Conservation (phyloP, 108 stramenopile species). For the Skeletonema tropicum region DNA sequence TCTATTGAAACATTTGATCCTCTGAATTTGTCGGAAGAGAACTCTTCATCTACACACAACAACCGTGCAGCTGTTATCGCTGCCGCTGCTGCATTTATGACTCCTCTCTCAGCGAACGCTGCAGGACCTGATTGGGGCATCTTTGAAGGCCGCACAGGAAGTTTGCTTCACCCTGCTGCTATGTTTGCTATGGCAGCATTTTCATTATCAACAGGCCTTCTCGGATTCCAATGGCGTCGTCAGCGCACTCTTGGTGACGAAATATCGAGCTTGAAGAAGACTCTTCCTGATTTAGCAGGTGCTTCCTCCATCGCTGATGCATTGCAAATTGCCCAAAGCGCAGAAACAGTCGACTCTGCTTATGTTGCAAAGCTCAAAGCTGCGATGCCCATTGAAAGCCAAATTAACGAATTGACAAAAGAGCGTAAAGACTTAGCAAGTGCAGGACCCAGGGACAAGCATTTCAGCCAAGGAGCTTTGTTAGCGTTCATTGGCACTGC, state of each 20-base stretch:
- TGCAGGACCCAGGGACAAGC: constrained; percentile 77
- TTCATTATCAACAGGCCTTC: constrained; percentile 78
- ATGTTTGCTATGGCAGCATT: constrained; percentile 78
- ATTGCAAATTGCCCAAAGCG: constrained; percentile 52
- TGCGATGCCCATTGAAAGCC: constrained; percentile 60
- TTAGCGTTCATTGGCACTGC: constrained; percentile 91
- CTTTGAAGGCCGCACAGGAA: constrained; percentile 81
- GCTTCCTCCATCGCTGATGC: constrained; percentile 47
- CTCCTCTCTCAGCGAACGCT: constrained; percentile 42
- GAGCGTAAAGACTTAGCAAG: constrained; percentile 85
- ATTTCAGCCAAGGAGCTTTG: constrained; percentile 87
- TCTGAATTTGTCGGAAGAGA: constrained; percentile 5
- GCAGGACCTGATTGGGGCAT: constrained; percentile 67
- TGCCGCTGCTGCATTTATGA: constrained; percentile 16
- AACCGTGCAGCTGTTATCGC: constrained; percentile 13
- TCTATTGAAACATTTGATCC: constrained; percentile 9
- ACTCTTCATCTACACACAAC: constrained; percentile 4
- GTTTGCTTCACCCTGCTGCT: constrained; percentile 89
- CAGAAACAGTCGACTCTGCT: constrained; percentile 56
- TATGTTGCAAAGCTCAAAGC: constrained; percentile 52
- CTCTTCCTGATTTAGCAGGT: constrained; percentile 62
- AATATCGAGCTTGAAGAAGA: constrained; percentile 71
- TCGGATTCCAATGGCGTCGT: constrained; percentile 94
- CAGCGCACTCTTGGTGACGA: constrained; percentile 91
- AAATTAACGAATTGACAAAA: constrained; percentile 70